These are phyloP conservation scores for Corinectria fuckeliana DNA, from an alignment of 2,329 filamentous ascomycete species.

Conservation along the genomic window DNA sequence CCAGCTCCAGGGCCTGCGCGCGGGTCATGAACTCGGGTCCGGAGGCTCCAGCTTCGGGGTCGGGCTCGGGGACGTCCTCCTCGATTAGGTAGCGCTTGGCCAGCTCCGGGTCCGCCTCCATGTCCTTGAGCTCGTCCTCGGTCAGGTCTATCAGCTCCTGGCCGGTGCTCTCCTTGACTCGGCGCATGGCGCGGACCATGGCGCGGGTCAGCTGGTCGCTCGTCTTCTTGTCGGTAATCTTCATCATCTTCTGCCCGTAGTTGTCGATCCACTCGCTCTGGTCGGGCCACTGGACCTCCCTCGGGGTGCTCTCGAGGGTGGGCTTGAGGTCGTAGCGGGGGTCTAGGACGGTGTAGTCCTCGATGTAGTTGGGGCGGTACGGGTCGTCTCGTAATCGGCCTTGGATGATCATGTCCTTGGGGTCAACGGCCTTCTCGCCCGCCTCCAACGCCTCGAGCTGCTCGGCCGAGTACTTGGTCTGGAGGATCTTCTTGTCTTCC, in stretches of 20 bases:
- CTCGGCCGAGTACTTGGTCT: constrained; percentile 75
- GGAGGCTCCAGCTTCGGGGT: constrained; percentile 33
- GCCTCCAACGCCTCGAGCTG: constrained; percentile 84
- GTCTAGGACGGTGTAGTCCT: constrained; percentile 80
- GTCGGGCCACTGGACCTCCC: constrained; percentile 63
- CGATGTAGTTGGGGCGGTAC: constrained; percentile 76
- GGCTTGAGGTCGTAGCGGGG: constrained; percentile 78
- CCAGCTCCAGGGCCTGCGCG: constrained; percentile 46
- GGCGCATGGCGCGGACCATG: constrained; percentile 50
- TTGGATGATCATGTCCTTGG: constrained; percentile 76
- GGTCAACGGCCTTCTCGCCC: constrained; percentile 77
- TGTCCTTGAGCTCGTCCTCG: constrained; percentile 53
- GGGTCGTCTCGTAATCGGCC: constrained; percentile 75
- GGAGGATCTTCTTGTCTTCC: constrained; percentile 68
- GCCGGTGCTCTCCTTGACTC: constrained; percentile 50
- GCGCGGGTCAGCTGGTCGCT: constrained; percentile 50
- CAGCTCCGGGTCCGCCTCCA: constrained; percentile 49
- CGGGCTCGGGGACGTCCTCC: constrained; percentile 37
- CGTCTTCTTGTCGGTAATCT: constrained; percentile 51
- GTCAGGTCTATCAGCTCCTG: constrained; percentile 57
- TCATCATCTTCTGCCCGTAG: constrained; percentile 57
- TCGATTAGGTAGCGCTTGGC: constrained; percentile 46
- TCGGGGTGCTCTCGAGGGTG: constrained; percentile 55
- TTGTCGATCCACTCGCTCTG: constrained; percentile 65
- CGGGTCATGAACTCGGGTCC: constrained; percentile 41